phyloP scores from a whole-genome alignment of 2,329 filamentous ascomycete species.

The Colletotrichum tropicicola region DNA sequence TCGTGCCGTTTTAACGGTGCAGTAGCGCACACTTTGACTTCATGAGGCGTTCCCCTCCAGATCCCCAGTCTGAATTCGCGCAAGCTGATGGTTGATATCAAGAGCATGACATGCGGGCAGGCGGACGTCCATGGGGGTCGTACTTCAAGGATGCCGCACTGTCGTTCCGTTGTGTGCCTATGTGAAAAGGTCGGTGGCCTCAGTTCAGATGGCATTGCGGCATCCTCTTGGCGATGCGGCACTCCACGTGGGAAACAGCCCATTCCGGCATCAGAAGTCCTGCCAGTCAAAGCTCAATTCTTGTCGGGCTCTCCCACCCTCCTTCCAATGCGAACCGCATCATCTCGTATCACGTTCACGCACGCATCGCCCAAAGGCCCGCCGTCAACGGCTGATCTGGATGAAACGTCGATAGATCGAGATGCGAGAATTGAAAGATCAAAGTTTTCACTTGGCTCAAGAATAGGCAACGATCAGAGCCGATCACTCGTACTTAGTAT shows the following conservation, averaged over 20 bases:
- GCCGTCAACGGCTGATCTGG: slow-evolving; percentile 10
- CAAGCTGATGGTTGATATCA: background rate
- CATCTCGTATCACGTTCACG: no score
- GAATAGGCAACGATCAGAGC: background rate
- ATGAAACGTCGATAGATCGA: slow-evolving; percentile 14
- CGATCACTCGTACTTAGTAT: slow-evolving; percentile 1
- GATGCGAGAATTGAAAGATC: slow-evolving; percentile 1
- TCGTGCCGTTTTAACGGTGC: background rate
- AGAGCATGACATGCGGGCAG: background rate
- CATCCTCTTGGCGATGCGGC: slow-evolving; percentile 7
- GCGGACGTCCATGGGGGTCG: background rate
- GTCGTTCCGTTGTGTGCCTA: background rate
- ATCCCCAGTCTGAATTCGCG: background rate
- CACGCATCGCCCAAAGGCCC: slow-evolving; percentile 8
- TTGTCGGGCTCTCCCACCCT: background rate
- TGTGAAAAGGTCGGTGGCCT: background rate
- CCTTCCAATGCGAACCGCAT: no score
- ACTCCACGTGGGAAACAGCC: slow-evolving; percentile 15
- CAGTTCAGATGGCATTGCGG: slow-evolving; percentile 22
- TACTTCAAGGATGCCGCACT: background rate
- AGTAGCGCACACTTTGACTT: background rate
- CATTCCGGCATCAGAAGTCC: background rate
- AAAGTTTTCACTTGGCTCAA: background rate
- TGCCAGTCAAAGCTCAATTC: background rate
- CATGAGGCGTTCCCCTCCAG: background rate